These are phyloP conservation scores for Clarireedia monteithiana DNA, from an alignment of 2,329 filamentous ascomycete species.

Conservation along the genomic window DNA sequence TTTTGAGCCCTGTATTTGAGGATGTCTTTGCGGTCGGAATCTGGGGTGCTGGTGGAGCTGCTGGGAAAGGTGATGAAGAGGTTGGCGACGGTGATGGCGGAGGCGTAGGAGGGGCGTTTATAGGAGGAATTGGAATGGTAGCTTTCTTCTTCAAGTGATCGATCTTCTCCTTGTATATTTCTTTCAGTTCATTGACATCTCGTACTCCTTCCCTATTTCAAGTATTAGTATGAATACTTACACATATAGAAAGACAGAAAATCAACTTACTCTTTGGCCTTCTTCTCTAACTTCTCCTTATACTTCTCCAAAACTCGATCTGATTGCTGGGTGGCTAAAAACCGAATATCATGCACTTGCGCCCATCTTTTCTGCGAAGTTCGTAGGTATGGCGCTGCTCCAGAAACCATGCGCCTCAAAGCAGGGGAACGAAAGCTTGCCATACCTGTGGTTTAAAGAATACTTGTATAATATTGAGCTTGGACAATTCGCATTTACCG, in stretches of 20 bases:
- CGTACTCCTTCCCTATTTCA: constrained; percentile 47
- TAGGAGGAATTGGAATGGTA: constrained; percentile 38
- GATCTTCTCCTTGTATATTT: constrained; percentile 82
- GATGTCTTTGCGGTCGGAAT: constrained; percentile 16
- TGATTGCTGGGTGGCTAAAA: constrained; percentile 70
- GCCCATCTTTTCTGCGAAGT: constrained; percentile 72
- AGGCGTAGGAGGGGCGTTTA: constrained; percentile 27
- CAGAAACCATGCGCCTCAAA: constrained; percentile 36
- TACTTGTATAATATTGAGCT: not conserved
- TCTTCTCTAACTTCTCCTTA: constrained; percentile 72
- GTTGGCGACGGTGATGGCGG: constrained; percentile 23
- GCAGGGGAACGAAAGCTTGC: constrained; percentile 39
- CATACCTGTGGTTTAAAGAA: constrained; percentile 32
- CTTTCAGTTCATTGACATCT: constrained; percentile 68
- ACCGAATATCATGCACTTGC: constrained; percentile 85
- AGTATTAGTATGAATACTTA: not conserved
- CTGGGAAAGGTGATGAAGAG: constrained; percentile 27
- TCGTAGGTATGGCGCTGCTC: constrained; percentile 25
- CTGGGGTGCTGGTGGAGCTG: constrained; percentile 30
- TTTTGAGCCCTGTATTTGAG: constrained; percentile 39
- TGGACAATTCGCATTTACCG: not conserved
- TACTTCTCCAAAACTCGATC: constrained; percentile 76
- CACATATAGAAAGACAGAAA: not conserved
- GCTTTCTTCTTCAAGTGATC: constrained; percentile 60
- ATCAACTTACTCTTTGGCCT: constrained; percentile 55